A percentile compares a stretch with the other conserved stretches of the same genome.
Evolutionary conservation across 2,329 filamentous ascomycete species (phyloP).

Genomic region (Aspergillus sclerotialis): DNA sequence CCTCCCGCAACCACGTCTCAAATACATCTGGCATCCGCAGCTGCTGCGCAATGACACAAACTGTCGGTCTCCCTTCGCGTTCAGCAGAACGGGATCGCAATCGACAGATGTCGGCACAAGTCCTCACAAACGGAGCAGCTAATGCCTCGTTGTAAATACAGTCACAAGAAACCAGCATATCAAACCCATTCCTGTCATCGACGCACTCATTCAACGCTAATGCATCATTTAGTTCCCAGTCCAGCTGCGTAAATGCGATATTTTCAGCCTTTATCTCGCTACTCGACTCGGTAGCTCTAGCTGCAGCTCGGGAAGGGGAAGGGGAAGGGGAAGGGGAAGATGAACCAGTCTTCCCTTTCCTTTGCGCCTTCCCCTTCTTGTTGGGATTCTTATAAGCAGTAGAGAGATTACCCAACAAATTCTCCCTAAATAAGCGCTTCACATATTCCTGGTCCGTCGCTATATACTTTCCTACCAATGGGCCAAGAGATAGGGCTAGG

Average conservation of each 20-base stretch:
- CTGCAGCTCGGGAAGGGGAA: neutral
- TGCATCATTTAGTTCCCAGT: conserved; percentile 66
- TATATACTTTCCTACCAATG: conserved; percentile 58
- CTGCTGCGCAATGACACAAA: conserved; percentile 84
- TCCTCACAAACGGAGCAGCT: conserved; percentile 72
- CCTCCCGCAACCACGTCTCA: conserved; percentile 67
- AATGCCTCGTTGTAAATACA: conserved; percentile 93
- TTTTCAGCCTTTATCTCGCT: conserved; percentile 17
- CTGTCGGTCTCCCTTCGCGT: conserved; percentile 38
- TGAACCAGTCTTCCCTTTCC: conserved; percentile 6
- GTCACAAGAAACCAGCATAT: conserved; percentile 77
- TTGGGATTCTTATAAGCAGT: neutral
- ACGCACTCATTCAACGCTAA: conserved; percentile 30
- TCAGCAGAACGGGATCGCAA: conserved; percentile 38
- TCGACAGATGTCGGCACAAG: conserved; percentile 67
- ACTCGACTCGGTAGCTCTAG: neutral
- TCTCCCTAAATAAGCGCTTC: conserved; percentile 65
- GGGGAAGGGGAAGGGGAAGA: neutral
- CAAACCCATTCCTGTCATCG: conserved; percentile 46
- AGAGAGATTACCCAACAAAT: conserved; percentile 49
- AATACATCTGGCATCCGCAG: conserved; percentile 80
- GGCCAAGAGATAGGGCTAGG: conserved; percentile 62
- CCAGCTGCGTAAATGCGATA: conserved; percentile 57
- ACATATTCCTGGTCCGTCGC: conserved; percentile 89
- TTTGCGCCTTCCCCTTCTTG: conserved; percentile 2